A percentile compares a stretch with the other conserved stretches of the same genome.
These are phyloP conservation scores for Penicillium ochrochloron DNA, from an alignment of 495 filamentous ascomycete genomes.

Conservation along the genomic window DNA sequence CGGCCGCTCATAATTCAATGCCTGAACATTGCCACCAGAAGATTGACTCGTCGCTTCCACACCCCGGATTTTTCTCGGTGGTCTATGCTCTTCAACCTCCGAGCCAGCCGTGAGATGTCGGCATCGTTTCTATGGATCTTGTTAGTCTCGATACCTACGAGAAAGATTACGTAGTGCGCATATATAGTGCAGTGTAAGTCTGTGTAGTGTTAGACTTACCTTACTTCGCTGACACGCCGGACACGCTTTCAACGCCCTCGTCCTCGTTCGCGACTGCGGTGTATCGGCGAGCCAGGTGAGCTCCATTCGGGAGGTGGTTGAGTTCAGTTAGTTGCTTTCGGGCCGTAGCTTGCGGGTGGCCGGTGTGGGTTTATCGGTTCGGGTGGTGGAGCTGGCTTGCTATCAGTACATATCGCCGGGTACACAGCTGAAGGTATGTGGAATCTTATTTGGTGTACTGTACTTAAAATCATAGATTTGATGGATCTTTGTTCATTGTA, in stretches of 20 bases:
- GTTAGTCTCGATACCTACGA: neutral
- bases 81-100: slow-evolving; percentile 16
- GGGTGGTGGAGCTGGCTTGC: neutral
- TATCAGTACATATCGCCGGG: too few species aligned
- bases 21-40: neutral
- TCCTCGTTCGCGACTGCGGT: slow-evolving; percentile 41
- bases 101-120: slow-evolving; percentile 32
- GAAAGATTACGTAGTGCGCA: too few species aligned
- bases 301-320: slow-evolving; percentile 35
- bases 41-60: neutral
- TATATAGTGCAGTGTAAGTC: too few species aligned
- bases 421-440: too few species aligned
- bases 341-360: neutral
- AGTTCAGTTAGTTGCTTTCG: neutral
- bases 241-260: slow-evolving; percentile 42
- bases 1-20: neutral
- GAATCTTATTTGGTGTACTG: too few species aligned
- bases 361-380: slow-evolving; percentile 3
- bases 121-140: slow-evolving; percentile 42
- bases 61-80: slow-evolving; percentile 10
- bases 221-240: slow-evolving; percentile 42
- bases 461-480: too few species aligned
- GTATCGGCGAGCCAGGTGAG: slow-evolving; percentile 46
- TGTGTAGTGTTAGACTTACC: slow-evolving; percentile 24
- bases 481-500: too few species aligned